phyloP scores from a whole-genome alignment of 306 rosid species.

The Dryas drummondii region DNA sequence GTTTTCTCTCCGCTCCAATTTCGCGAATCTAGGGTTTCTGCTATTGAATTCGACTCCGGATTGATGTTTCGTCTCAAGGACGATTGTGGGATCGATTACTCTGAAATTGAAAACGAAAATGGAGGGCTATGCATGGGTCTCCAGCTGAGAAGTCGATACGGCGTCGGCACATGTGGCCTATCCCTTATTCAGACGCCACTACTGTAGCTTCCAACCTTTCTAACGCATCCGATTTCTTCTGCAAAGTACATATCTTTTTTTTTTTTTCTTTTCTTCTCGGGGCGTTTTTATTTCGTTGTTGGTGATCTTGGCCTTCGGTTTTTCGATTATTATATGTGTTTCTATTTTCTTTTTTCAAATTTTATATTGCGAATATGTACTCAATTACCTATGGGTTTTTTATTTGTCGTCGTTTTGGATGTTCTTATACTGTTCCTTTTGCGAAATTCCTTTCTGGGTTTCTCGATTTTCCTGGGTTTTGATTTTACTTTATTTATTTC shows the following conservation, averaged over 20 bases:
- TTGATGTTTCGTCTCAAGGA: conserved; percentile 85
- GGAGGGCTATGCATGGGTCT: conserved; percentile 95
- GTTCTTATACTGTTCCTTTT: background rate
- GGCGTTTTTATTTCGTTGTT: background rate
- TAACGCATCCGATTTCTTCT: conserved; percentile 53
- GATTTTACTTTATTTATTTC: background rate
- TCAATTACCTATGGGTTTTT: background rate
- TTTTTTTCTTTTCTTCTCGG: background rate
- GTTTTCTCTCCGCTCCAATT: conserved; percentile 16
- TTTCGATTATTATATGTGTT: background rate
- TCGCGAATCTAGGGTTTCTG: conserved; percentile 44
- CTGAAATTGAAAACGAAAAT: conserved; percentile 50
- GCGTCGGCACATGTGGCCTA: conserved; percentile 99
- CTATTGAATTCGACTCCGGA: conserved; percentile 59
- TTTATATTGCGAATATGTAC: background rate
- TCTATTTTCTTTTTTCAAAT: background rate
- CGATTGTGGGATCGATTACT: conserved; percentile 62
- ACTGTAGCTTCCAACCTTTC: conserved; percentile 69
- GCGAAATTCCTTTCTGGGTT: background rate
- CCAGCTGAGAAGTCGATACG: conserved; percentile 81
- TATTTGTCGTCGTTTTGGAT: background rate
- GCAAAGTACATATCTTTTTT: conserved; percentile 46
- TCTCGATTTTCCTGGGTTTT: background rate
- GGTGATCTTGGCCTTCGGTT: background rate
- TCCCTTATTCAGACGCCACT: conserved; percentile 71